Percentiles rank a stretch among this genome's conserved stretches.
Conservation (phyloP, 2,329 filamentous ascomycete genomes). For the Colletotrichum filicis region DNA sequence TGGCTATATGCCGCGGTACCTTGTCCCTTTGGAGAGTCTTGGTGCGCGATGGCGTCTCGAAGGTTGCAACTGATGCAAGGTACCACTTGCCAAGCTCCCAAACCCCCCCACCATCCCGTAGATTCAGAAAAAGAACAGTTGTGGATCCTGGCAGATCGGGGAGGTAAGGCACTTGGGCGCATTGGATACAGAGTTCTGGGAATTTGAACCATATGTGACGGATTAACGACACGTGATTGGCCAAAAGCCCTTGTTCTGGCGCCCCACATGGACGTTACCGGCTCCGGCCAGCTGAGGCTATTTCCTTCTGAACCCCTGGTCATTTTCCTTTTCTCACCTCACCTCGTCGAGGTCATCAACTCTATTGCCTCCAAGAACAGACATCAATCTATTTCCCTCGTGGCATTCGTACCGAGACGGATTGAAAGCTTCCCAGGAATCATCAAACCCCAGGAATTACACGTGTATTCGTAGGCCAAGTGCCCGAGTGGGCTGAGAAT, state of each 20-base stretch:
- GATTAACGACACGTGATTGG: neutral
- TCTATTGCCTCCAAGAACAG: neutral
- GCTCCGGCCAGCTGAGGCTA: conserved; percentile 5
- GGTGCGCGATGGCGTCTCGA: neutral
- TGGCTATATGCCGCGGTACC: neutral
- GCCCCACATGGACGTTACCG: neutral
- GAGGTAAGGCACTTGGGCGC: too few relatives aligned
- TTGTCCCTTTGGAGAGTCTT: conserved; percentile 2
- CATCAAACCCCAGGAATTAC: too few relatives aligned
- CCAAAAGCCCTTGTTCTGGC: too few relatives aligned
- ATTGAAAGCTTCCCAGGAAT: neutral
- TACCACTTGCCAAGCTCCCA: conserved; percentile 20
- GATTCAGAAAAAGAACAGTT: conserved; percentile 15
- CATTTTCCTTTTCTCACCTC: neutral
- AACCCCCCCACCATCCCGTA: conserved; percentile 23
- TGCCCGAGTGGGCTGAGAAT: neutral
- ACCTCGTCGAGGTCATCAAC: neutral
- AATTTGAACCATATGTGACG: conserved; percentile 12
- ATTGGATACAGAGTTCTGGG: neutral
- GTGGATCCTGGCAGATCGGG: conserved; percentile 1
- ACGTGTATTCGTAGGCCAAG: too few relatives aligned
- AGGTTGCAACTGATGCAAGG: neutral
- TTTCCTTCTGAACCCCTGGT: neutral
- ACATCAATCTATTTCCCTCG: neutral
- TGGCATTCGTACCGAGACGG: neutral